A percentile compares a stretch with the other conserved stretches of the same genome.
Conservation (phyloP, 2,329 filamentous ascomycete species). For the Microascus cirrosus region DNA sequence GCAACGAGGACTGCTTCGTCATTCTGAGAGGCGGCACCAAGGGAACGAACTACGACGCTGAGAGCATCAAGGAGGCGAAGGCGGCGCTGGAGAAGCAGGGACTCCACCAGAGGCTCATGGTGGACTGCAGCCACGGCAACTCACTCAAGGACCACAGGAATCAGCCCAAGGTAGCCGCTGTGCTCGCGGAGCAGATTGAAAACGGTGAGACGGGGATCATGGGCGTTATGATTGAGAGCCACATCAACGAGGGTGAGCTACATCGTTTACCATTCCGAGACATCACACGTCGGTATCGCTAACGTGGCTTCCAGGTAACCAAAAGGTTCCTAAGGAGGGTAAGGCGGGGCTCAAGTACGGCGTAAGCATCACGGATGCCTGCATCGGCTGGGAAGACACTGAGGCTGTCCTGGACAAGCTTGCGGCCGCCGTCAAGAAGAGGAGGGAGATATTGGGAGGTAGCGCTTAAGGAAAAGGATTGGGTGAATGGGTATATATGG, state of each 20-base stretch:
- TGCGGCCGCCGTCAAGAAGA: slow-evolving; percentile 67
- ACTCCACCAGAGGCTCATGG: slow-evolving; percentile 84
- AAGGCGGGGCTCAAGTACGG: slow-evolving; percentile 71
- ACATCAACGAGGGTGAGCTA: slow-evolving; percentile 66
- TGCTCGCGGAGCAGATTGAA: slow-evolving; percentile 72
- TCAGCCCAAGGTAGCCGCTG: slow-evolving; percentile 83
- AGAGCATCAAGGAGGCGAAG: slow-evolving; percentile 68
- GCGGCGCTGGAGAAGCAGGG: slow-evolving; percentile 72
- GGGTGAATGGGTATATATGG: neutral
- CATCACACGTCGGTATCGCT: neutral
- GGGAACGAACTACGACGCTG: slow-evolving; percentile 88
- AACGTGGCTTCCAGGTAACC: slow-evolving; percentile 32
- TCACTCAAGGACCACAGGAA: slow-evolving; percentile 96
- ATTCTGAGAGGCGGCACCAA: slow-evolving; percentile 85
- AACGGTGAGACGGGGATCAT: slow-evolving; percentile 82
- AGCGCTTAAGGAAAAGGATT: neutral
- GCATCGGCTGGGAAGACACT: slow-evolving; percentile 90
- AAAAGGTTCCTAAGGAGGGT: slow-evolving; percentile 80
- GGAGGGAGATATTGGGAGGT: slow-evolving; percentile 37
- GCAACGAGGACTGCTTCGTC: slow-evolving; percentile 96
- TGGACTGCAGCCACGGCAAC: slow-evolving; percentile 98
- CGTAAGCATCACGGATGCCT: slow-evolving; percentile 92
- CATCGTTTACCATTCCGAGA: neutral
- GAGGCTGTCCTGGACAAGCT: slow-evolving; percentile 65
- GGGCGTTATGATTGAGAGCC: slow-evolving; percentile 98